Conservation (phyloP, 768 basidiomycete species). For the Pleurotus giganteus region DNA sequence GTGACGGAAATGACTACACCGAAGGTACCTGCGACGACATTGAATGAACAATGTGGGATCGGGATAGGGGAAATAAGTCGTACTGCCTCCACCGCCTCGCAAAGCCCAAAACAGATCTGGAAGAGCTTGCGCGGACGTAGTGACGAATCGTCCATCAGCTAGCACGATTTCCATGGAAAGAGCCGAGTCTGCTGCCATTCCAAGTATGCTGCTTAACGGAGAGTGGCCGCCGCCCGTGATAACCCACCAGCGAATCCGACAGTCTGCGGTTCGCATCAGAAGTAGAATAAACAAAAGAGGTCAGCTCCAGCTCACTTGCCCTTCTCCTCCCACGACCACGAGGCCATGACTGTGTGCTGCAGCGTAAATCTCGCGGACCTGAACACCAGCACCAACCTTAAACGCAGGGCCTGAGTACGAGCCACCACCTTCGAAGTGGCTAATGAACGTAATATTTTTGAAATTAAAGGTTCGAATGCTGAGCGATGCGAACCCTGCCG, state of each 20-base stretch:
- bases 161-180: conserved; percentile 24
- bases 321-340: conserved; percentile 24
- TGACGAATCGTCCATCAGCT: conserved; percentile 25
- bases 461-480: conserved; percentile 30
- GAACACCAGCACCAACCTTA: conserved; percentile 27
- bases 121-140: conserved; percentile 22
- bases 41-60: conserved; percentile 12
- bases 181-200: conserved; percentile 21
- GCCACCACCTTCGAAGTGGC: conserved; percentile 13
- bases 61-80: background rate
- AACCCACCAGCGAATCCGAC: conserved; percentile 28
- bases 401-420: conserved; percentile 25
- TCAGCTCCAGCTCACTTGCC: conserved; percentile 9
- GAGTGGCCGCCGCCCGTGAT: conserved; percentile 33
- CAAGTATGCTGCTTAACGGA: conserved; percentile 22
- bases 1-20: conserved; percentile 36
- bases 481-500: conserved; percentile 29
- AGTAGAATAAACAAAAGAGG: background rate
- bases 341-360: conserved; percentile 19
- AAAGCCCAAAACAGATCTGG: conserved; percentile 28
- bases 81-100: conserved; percentile 21
- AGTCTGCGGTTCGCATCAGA: conserved; percentile 5
- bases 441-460: conserved; percentile 21
- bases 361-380: conserved; percentile 18
- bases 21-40: conserved; percentile 28